phyloP scores from a whole-genome alignment of 495 filamentous ascomycete genomes.

The Trichocladium antarcticum region DNA sequence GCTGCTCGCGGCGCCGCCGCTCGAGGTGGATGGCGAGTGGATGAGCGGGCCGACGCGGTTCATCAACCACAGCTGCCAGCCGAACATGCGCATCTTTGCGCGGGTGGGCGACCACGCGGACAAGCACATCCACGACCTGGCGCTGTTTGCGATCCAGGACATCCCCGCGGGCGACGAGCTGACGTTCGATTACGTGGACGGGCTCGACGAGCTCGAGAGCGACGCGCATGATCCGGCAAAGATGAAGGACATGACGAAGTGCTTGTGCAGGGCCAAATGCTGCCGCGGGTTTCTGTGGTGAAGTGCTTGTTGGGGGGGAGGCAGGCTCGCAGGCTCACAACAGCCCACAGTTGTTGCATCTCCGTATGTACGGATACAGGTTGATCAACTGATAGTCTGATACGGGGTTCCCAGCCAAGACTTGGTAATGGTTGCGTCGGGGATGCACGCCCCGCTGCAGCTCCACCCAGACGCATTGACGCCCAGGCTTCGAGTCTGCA shows the following conservation, averaged over 20 bases:
- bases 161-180: slow-evolving; percentile 63
- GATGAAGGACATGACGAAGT: slow-evolving; percentile 42
- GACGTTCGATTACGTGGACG: slow-evolving; percentile 76
- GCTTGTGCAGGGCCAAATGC: slow-evolving; percentile 54
- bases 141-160: slow-evolving; percentile 66
- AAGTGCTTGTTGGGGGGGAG: too few species aligned
- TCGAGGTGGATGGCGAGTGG: slow-evolving; percentile 47
- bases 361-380: too few species aligned
- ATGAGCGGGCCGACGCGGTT: slow-evolving; percentile 53
- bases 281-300: slow-evolving; percentile 62
- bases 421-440: too few species aligned
- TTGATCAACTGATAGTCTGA: too few species aligned
- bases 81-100: slow-evolving; percentile 70
- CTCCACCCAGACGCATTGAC: too few species aligned
- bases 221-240: slow-evolving; percentile 41
- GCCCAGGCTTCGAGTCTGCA: too few species aligned
- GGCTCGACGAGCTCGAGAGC: slow-evolving; percentile 35
- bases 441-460: too few species aligned
- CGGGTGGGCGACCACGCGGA: slow-evolving; percentile 71
- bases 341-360: too few species aligned
- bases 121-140: slow-evolving; percentile 68
- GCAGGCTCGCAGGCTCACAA: too few species aligned
- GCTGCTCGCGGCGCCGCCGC: slow-evolving; percentile 29
- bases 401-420: too few species aligned
- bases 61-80: slow-evolving; percentile 62